Evolutionary conservation across 208 protist species (phyloP).

Genomic region (Giardia muris): DNA sequence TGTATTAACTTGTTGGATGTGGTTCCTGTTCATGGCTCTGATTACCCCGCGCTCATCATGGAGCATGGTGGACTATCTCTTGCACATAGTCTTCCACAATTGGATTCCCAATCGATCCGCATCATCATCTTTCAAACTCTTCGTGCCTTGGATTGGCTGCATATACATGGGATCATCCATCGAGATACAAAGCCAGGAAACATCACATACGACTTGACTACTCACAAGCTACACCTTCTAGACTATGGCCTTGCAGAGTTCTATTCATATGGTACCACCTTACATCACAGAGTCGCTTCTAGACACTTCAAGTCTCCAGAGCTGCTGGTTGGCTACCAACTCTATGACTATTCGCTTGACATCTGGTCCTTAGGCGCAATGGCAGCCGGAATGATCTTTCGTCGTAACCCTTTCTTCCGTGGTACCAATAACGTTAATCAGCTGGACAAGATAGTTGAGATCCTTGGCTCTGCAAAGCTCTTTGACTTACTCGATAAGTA

Average conservation of each 20-base stretch:
- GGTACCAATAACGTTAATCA: slow-evolving; percentile 40
- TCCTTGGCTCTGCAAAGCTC: slow-evolving; percentile 39
- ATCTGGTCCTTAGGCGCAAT: slow-evolving; percentile 43
- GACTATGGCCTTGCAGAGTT: slow-evolving; percentile 48
- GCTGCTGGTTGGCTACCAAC: slow-evolving; percentile 34
- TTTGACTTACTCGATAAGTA: slow-evolving; percentile 36
- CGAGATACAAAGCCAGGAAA: slow-evolving; percentile 46
- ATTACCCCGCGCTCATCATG: slow-evolving; percentile 84
- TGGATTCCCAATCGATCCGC: neutral
- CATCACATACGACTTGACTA: slow-evolving; percentile 35
- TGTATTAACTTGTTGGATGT: slow-evolving; percentile 89
- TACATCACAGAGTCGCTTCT: slow-evolving; percentile 45
- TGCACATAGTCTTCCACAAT: neutral
- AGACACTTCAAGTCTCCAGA: slow-evolving; percentile 44
- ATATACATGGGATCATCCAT: slow-evolving; percentile 44
- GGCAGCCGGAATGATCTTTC: slow-evolving; percentile 39
- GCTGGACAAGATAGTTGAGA: slow-evolving; percentile 39
- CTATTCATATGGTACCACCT: slow-evolving; percentile 35
- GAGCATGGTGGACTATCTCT: slow-evolving; percentile 79
- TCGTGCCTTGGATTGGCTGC: slow-evolving; percentile 37
- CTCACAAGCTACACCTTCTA: slow-evolving; percentile 29
- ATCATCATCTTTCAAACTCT: slow-evolving; percentile 25
- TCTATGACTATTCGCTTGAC: slow-evolving; percentile 48
- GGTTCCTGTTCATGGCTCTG: slow-evolving; percentile 65
- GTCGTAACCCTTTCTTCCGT: slow-evolving; percentile 41